phyloP scores from a whole-genome alignment of 2,329 filamentous ascomycete species.

The Davidsoniella virescens region DNA sequence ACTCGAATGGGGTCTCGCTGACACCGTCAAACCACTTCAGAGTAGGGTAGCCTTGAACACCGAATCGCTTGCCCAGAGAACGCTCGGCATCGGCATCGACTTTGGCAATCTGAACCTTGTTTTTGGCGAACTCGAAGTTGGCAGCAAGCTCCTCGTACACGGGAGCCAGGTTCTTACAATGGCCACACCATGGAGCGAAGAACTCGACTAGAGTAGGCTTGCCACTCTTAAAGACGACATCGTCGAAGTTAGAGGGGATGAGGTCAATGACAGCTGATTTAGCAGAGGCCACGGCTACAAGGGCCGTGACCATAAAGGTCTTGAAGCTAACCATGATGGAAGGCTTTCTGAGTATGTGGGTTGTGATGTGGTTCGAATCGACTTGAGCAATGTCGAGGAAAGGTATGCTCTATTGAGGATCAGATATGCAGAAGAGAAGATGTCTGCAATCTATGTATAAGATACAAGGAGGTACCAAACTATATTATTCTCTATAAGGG shows the following conservation, averaged over 20 bases:
- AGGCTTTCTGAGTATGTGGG: neutral
- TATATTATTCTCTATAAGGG: no score
- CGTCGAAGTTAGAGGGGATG: slow-evolving; percentile 79
- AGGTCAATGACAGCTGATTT: slow-evolving; percentile 82
- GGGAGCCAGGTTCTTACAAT: slow-evolving; percentile 95
- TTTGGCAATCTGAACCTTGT: slow-evolving; percentile 76
- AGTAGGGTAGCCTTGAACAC: slow-evolving; percentile 87
- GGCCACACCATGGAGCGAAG: slow-evolving; percentile 96
- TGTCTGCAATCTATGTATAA: no score
- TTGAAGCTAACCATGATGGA: slow-evolving; percentile 39
- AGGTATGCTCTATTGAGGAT: neutral
- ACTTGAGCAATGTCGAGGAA: neutral
- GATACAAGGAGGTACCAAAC: no score
- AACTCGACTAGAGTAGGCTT: slow-evolving; percentile 96
- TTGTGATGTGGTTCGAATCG: neutral
- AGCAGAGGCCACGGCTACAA: slow-evolving; percentile 42
- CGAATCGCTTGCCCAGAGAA: slow-evolving; percentile 68
- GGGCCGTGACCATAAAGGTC: slow-evolving; percentile 40
- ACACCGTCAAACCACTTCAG: slow-evolving; percentile 97
- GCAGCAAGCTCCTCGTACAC: slow-evolving; percentile 80
- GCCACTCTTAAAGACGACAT: slow-evolving; percentile 72
- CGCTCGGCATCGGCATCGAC: slow-evolving; percentile 89
- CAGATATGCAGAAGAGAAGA: neutral
- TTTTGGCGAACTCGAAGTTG: slow-evolving; percentile 53
- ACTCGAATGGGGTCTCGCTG: slow-evolving; percentile 69